phyloP scores from a whole-genome alignment of 305 asterid species.

The Ajuga reptans region DNA sequence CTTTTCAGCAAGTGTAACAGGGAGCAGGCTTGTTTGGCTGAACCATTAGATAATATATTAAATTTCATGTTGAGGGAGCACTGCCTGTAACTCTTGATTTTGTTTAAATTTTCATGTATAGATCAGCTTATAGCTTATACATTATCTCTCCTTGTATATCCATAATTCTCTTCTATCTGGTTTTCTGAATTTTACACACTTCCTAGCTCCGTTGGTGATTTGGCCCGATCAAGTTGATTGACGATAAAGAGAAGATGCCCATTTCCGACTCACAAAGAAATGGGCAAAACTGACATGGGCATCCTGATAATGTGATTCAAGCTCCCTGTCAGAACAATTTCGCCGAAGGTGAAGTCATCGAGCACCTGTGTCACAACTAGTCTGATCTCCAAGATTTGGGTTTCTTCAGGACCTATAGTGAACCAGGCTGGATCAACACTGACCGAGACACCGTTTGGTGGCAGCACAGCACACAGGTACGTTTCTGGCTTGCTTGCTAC shows the following conservation, averaged over 20 bases:
- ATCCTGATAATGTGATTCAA: slow-evolving; percentile 64
- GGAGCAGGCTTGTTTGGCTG: not conserved
- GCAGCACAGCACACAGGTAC: slow-evolving; percentile 49
- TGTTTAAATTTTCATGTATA: not conserved
- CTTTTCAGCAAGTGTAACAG: not conserved
- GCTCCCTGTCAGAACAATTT: slow-evolving; percentile 61
- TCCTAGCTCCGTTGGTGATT: not conserved
- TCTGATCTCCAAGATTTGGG: slow-evolving; percentile 46
- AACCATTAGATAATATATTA: not conserved
- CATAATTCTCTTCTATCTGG: not conserved
- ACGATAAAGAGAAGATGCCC: not conserved
- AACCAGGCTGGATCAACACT: slow-evolving; percentile 56
- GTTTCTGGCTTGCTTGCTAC: slow-evolving; percentile 59
- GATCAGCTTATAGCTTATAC: not conserved
- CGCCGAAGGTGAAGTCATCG: slow-evolving; percentile 76
- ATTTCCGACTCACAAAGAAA: slow-evolving; percentile 31
- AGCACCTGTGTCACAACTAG: slow-evolving; percentile 41
- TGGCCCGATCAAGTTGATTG: not conserved
- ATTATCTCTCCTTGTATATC: not conserved
- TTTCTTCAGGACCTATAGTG: slow-evolving; percentile 49
- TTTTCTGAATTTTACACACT: not conserved
- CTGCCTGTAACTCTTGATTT: not conserved
- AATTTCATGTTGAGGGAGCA: slow-evolving; percentile 10
- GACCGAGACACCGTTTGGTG: slow-evolving; percentile 55
- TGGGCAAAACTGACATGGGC: slow-evolving; percentile 57